Evolutionary conservation across 2,329 filamentous ascomycete species (phyloP).

Genomic region (Penicillium griseofulvum): DNA sequence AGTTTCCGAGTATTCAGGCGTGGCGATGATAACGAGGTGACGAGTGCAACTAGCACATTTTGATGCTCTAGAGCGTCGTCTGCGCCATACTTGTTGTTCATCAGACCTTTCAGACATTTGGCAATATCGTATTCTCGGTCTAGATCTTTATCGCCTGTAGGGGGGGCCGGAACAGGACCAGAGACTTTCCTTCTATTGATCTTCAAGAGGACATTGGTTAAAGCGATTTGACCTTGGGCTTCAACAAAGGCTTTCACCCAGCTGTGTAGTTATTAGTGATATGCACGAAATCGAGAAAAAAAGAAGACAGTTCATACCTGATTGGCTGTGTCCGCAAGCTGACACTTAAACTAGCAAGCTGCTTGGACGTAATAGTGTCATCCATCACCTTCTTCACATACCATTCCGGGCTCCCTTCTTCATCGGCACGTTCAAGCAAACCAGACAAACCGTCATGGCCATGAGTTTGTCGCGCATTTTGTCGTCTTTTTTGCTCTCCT

Average conservation of each 20-base stretch:
- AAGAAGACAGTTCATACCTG: constrained; percentile 45
- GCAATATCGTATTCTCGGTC: constrained; percentile 96
- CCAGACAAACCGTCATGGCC: constrained; percentile 63
- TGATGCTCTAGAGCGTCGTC: constrained; percentile 91
- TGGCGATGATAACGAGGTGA: constrained; percentile 81
- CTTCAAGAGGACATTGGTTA: constrained; percentile 90
- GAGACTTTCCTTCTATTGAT: constrained; percentile 83
- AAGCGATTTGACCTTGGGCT: constrained; percentile 91
- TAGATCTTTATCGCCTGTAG: constrained; percentile 70
- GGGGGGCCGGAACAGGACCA: constrained; percentile 64
- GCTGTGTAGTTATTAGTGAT: constrained; percentile 36
- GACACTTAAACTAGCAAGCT: constrained; percentile 88
- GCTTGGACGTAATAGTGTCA: constrained; percentile 86
- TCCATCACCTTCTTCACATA: constrained; percentile 97
- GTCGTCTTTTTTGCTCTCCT: constrained; percentile 84
- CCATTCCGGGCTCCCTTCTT: constrained; percentile 96
- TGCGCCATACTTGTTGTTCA: constrained; percentile 99
- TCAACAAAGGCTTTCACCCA: constrained; percentile 98
- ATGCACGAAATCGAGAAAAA: background rate
- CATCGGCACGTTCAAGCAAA: constrained; percentile 76
- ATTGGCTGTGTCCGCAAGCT: constrained; percentile 95
- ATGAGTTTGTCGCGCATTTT: constrained; percentile 68
- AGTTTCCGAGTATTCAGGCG: constrained; percentile 89
- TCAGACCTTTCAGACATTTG: constrained; percentile 93
- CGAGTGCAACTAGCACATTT: constrained; percentile 83